Evolutionary conservation across 441 rosid species (phyloP), one percentile per base, ranked within the genome.

Genomic region (Isatis lusitanica): DNA sequence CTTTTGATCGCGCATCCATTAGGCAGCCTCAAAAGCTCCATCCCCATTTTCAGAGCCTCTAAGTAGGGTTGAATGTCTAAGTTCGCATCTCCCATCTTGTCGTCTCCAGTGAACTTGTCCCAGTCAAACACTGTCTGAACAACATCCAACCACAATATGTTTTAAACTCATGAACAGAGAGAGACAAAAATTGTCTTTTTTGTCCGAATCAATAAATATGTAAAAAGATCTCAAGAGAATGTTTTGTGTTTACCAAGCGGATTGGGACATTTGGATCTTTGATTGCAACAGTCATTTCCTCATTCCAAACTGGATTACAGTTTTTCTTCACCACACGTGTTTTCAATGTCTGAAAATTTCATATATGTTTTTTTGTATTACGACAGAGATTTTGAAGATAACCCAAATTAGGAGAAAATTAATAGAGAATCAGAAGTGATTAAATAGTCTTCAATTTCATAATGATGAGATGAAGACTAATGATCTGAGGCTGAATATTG

Each of bases 301-400:
- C 87, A 51, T 86, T 86, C 92, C 92, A 88, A 15, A 73, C 46
- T 4, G 92, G 90, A 39, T 88, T 88, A 69, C 82, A 74, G 79
- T 86, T 83, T 21, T 44, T 73, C 30, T 82, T 82, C 66, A 88
- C 80, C 63, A 84, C 84, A 3, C 73, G 75, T 2, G 88, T 88
- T 85, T 83, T 88, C 87, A 86, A 36, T 68, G 78, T 83, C 92
- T 86, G 88, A 66, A 77, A 1, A 43, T 52, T 63, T 40, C 46
- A 51, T 30, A 0, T 74, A 33, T 48, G 12, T 6, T 9, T 21
- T 10, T 15, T 5, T 43, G 30, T 13, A 1, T 43, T 17, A 26
- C 8, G 43, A 71, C 52, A 51, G 46, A 63, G 43, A 12, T 39
- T 28, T 15, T 33, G 7, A 28, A 16, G 4, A 8, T 28, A 28